Evolutionary conservation across 2,329 filamentous ascomycete species (phyloP).

Genomic region (Cyclaneusma minus): DNA sequence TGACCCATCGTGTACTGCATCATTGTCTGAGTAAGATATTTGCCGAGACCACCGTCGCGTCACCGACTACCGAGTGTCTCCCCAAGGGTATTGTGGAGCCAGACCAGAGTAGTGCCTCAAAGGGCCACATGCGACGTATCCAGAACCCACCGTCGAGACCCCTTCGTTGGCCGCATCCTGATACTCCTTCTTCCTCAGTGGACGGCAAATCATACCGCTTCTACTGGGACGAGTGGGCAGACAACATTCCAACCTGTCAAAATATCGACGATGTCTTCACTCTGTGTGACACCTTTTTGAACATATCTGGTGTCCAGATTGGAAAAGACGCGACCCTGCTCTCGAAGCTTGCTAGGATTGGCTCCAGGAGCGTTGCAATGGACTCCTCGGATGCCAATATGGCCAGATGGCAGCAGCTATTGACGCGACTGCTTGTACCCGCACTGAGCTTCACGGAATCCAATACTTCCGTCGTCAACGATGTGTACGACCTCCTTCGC

Average conservation of each 20-base stretch:
- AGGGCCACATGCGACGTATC: conserved; percentile 49
- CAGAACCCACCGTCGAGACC: conserved; percentile 47
- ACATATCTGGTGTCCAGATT: conserved; percentile 76
- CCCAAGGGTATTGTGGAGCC: conserved; percentile 31
- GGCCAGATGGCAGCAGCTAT: conserved; percentile 69
- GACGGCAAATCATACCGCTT: conserved; percentile 68
- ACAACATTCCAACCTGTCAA: conserved; percentile 85
- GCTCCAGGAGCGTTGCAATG: conserved; percentile 54
- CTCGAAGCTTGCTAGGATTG: conserved; percentile 74
- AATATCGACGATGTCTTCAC: conserved; percentile 81
- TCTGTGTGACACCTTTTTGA: conserved; percentile 70
- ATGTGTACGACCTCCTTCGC: conserved; percentile 71
- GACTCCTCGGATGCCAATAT: conserved; percentile 58
- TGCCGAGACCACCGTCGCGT: conserved; percentile 16
- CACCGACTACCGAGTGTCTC: conserved; percentile 21
- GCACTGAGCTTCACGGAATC: conserved; percentile 72
- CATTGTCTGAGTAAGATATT: conserved; percentile 70
- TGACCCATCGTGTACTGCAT: conserved; percentile 72
- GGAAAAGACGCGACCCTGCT: conserved; percentile 68
- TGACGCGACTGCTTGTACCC: conserved; percentile 72
- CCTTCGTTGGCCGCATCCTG: conserved; percentile 72
- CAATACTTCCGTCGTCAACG: conserved; percentile 73
- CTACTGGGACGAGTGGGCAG: conserved; percentile 95
- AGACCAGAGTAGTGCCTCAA: conserved; percentile 53
- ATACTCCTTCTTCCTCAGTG: conserved; percentile 60